Evolutionary conservation across 768 basidiomycete genomes (phyloP).

Genomic region (Psilocybe sp.): DNA sequence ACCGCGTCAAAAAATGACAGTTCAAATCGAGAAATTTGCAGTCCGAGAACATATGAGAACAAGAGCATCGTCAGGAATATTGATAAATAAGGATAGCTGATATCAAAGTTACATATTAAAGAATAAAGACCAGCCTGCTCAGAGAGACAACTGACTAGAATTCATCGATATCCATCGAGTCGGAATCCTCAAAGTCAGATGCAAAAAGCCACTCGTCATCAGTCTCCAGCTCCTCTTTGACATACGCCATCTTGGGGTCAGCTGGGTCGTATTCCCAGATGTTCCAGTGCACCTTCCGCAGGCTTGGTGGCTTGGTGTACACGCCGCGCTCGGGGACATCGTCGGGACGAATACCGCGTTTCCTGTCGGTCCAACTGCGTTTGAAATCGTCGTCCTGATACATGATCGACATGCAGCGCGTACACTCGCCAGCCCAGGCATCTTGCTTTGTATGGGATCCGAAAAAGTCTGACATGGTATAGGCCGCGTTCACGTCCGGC

Average conservation of each 20-base stretch:
- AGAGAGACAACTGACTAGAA: no score
- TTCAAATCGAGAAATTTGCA: no score
- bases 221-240: not conserved
- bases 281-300: conserved; percentile 12
- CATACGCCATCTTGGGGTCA: not conserved
- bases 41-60: no score
- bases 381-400: conserved; percentile 30
- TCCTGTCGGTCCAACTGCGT: conserved; percentile 26
- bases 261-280: conserved; percentile 4
- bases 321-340: not conserved
- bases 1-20: no score
- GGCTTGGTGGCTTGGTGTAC: conserved; percentile 8
- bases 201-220: conserved; percentile 7
- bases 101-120: no score
- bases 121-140: no score
- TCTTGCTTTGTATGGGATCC: conserved; percentile 12
- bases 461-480: conserved; percentile 10
- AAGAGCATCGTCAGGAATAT: no score
- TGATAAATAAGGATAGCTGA: no score
- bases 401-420: conserved; percentile 32
- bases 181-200: no score
- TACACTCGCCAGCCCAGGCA: conserved; percentile 37
- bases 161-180: no score
- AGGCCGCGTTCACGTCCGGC: conserved; percentile 22
- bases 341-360: conserved; percentile 17